phyloP scores from a whole-genome alignment of 2,329 filamentous ascomycete genomes.

The Nothopassalora personata region DNA sequence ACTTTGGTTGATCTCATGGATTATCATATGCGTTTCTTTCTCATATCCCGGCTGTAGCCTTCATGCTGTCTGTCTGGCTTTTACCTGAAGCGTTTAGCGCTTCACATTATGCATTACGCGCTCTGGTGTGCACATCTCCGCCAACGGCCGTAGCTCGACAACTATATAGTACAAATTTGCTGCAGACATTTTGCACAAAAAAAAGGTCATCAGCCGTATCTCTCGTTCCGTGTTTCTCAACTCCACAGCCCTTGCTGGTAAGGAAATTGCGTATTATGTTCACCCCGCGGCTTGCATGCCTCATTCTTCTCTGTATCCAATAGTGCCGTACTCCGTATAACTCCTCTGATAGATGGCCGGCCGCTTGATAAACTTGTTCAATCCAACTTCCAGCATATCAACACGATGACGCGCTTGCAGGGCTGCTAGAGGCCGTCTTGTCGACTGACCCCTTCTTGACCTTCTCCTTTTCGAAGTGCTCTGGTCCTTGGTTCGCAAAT shows the following conservation, averaged over 20 bases:
- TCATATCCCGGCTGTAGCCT: neutral
- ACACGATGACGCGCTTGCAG: conserved; percentile 13
- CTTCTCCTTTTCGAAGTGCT: conserved; percentile 38
- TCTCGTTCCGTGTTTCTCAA: neutral
- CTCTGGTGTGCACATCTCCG: neutral
- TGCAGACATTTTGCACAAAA: neutral
- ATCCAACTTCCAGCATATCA: conserved; percentile 1
- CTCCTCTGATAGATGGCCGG: neutral
- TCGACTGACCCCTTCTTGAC: conserved; percentile 13
- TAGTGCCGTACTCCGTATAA: neutral
- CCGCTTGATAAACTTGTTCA: neutral
- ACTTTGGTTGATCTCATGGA: neutral
- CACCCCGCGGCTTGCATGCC: neutral
- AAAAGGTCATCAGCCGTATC: neutral
- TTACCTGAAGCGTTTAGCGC: neutral
- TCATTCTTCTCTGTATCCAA: neutral
- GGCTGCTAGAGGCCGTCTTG: conserved; percentile 18
- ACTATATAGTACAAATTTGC: neutral
- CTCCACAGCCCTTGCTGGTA: neutral
- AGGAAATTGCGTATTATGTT: neutral
- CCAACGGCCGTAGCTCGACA: neutral
- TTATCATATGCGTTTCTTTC: neutral
- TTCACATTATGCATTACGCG: neutral
- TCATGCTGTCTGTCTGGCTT: neutral
- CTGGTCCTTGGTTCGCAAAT: conserved; percentile 44